These are phyloP conservation scores for Ilyonectria sp. DNA, from an alignment of 2,329 filamentous ascomycete genomes.

Conservation along the genomic window DNA sequence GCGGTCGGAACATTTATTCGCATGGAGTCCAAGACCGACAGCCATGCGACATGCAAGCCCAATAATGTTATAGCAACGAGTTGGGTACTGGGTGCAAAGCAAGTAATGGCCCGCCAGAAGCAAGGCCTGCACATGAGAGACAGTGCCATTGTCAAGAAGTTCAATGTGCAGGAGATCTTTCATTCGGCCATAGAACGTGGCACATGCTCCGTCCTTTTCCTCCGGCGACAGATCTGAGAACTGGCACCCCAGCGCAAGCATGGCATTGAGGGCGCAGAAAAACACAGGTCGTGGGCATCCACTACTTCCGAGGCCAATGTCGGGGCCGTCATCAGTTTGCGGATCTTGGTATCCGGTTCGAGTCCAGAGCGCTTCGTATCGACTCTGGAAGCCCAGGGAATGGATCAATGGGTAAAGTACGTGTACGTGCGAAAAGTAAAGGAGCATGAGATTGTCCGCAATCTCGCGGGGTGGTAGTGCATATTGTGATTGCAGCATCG, in stretches of 20 bases:
- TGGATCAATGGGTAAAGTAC: slow-evolving; percentile 27
- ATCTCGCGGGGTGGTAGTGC: slow-evolving; percentile 11
- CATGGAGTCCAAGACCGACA: slow-evolving; percentile 19
- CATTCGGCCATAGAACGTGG: slow-evolving; percentile 14
- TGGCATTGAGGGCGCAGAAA: slow-evolving; percentile 21
- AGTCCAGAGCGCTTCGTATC: slow-evolving; percentile 11
- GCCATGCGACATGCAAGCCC: slow-evolving; percentile 20
- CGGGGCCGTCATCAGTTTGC: neutral
- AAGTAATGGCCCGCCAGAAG: slow-evolving; percentile 4
- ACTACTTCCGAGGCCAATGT: slow-evolving; percentile 12
- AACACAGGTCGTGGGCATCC: slow-evolving; percentile 4
- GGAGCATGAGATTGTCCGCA: slow-evolving; percentile 8
- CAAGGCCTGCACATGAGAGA: slow-evolving; percentile 17
- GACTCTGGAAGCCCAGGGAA: slow-evolving; percentile 3
- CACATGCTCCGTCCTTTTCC: slow-evolving; percentile 11
- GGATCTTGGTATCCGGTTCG: neutral
- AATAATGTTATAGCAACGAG: slow-evolving; percentile 17
- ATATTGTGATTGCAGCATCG: slow-evolving; percentile 18
- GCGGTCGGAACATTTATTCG: neutral
- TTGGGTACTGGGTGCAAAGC: slow-evolving; percentile 20
- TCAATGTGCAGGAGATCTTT: slow-evolving; percentile 1
- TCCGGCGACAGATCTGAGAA: slow-evolving; percentile 11
- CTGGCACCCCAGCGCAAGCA: slow-evolving; percentile 20
- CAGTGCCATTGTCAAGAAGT: slow-evolving; percentile 7
- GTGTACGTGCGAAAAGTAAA: slow-evolving; percentile 12